These are phyloP conservation scores for Eragrostis tef DNA, from an alignment of 202 grass and related monocot genomes.

Conservation along the genomic window DNA sequence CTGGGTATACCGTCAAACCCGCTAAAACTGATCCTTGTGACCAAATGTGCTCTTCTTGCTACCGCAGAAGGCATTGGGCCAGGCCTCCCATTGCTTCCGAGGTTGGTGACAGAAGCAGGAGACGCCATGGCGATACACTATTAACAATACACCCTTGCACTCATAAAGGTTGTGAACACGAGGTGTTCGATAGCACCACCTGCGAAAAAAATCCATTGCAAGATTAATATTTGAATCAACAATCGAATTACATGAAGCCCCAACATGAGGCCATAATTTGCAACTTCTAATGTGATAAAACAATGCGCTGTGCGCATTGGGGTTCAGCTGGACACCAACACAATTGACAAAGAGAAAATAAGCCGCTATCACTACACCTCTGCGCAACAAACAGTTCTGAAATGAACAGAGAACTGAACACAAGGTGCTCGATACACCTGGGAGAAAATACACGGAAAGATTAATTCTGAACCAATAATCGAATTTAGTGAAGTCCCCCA, in stretches of 20 bases:
- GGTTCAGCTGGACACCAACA: background rate
- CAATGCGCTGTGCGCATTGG: background rate
- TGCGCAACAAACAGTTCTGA: background rate
- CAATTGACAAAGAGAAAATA: background rate
- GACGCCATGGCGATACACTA: slow-evolving; percentile 55
- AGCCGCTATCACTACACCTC: background rate
- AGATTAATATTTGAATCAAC: background rate
- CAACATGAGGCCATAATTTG: background rate
- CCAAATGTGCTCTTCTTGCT: slow-evolving; percentile 55
- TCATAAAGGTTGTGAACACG: slow-evolving; percentile 48
- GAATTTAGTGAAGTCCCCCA: too few species aligned
- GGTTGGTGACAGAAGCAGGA: slow-evolving; percentile 66
- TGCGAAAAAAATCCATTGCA: background rate
- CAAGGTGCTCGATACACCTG: too few species aligned
- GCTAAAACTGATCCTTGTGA: slow-evolving; percentile 68
- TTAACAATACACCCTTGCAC: slow-evolving; percentile 32
- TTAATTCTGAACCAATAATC: too few species aligned
- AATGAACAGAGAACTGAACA: background rate
- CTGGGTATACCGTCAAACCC: slow-evolving; percentile 43
- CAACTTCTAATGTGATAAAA: background rate
- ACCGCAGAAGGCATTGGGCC: slow-evolving; percentile 29
- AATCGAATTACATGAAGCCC: background rate
- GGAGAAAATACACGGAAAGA: too few species aligned
- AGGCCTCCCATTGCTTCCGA: slow-evolving; percentile 70
- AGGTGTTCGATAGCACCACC: slow-evolving; percentile 12